Evolutionary conservation across 768 basidiomycete species (phyloP).

Genomic region (Tricholoma saponaceum): DNA sequence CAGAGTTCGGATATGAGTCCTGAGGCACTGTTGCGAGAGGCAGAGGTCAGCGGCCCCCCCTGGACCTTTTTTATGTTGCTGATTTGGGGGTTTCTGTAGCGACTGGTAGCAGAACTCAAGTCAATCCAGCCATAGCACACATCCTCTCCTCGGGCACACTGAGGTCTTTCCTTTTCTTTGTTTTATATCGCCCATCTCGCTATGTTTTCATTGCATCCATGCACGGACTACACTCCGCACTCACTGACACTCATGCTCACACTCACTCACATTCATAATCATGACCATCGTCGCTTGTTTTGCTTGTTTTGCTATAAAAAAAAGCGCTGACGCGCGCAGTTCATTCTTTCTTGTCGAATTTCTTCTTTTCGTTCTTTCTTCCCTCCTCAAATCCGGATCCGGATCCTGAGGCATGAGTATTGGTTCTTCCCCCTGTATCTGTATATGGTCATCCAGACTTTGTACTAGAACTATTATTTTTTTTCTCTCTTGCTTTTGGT

Average conservation of each 20-base stretch:
- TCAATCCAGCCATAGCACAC: constrained; percentile 30
- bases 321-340: no score
- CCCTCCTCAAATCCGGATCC: not conserved
- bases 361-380: not conserved
- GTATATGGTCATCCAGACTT: not conserved
- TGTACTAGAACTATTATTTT: not conserved
- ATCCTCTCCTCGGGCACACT: not conserved
- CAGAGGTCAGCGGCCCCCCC: constrained; percentile 40
- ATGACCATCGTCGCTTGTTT: not conserved
- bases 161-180: not conserved
- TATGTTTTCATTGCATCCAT: not conserved
- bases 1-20: constrained; percentile 36
- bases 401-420: no score
- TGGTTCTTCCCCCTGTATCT: no score
- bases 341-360: not conserved
- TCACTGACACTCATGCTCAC: no score
- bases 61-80: not conserved
- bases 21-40: constrained; percentile 48
- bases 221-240: not conserved
- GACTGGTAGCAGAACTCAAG: constrained; percentile 62
- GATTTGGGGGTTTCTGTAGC: constrained; percentile 30
- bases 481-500: no score
- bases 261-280: no score
- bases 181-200: not conserved
- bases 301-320: not conserved